phyloP scores from a whole-genome alignment of 2,329 filamentous ascomycete genomes.

The Paracamarosporium sp. region DNA sequence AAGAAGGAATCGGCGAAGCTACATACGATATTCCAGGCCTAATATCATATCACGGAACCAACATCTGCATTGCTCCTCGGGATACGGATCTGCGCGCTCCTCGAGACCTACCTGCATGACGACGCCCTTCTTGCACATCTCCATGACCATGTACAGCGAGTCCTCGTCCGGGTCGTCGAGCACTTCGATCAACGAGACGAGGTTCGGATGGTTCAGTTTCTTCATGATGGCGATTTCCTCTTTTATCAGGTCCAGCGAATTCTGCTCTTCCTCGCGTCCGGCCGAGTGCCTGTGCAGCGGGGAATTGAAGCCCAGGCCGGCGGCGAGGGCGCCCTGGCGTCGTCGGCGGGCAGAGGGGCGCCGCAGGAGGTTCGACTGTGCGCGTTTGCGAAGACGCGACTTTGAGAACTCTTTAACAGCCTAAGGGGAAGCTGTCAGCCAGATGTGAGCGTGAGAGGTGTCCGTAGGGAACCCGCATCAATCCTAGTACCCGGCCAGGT shows the following conservation, averaged over 20 bases:
- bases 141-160: conserved; percentile 96
- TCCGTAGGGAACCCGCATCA: conserved; percentile 32
- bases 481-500: conserved; percentile 6
- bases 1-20: background rate
- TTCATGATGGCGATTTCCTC: conserved; percentile 99
- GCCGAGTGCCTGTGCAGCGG: conserved; percentile 67
- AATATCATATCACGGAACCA: conserved; percentile 96
- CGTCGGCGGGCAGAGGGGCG: conserved; percentile 62
- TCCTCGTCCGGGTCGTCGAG: conserved; percentile 95
- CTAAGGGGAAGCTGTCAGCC: conserved; percentile 57
- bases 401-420: conserved; percentile 99
- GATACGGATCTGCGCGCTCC: conserved; percentile 81
- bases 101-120: conserved; percentile 95
- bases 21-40: conserved; percentile 88
- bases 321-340: conserved; percentile 59
- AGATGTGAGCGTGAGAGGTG: conserved; percentile 21
- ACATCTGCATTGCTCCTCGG: conserved; percentile 79
- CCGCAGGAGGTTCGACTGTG: conserved; percentile 85
- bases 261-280: conserved; percentile 61
- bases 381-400: conserved; percentile 83
- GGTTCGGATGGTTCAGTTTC: conserved; percentile 91
- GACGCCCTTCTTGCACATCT: conserved; percentile 98
- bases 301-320: conserved; percentile 66
- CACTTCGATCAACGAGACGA: conserved; percentile 93
- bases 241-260: conserved; percentile 84